phyloP scores from a whole-genome alignment of 2,329 filamentous ascomycete species.

The Thelonectria discophora region DNA sequence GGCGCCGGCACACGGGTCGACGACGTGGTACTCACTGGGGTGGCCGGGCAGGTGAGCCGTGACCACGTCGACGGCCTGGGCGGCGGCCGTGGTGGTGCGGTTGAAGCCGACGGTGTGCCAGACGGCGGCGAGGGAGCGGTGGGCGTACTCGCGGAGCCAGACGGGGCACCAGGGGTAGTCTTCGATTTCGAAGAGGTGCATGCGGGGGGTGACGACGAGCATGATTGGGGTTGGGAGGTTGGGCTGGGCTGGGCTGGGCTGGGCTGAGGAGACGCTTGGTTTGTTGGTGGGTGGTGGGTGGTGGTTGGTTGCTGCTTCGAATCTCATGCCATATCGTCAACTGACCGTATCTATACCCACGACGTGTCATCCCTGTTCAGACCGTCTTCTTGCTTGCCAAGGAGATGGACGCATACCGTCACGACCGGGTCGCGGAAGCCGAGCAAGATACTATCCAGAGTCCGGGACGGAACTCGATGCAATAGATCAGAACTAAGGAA shows the following conservation, averaged over 20 bases:
- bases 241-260: background rate
- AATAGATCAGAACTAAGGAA: too few species aligned
- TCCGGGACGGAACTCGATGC: background rate
- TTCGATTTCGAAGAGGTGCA: constrained; percentile 38
- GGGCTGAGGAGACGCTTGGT: background rate
- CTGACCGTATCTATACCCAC: background rate
- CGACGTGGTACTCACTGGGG: constrained; percentile 35
- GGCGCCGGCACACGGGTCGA: constrained; percentile 34
- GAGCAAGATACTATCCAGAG: background rate
- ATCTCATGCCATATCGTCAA: background rate
- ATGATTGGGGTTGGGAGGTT: constrained; percentile 1
- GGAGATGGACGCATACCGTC: background rate
- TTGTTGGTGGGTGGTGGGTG: too few species aligned
- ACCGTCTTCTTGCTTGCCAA: background rate
- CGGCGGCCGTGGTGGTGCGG: constrained; percentile 29
- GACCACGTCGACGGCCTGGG: constrained; percentile 36
- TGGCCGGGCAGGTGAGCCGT: constrained; percentile 28
- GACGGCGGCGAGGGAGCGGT: constrained; percentile 31
- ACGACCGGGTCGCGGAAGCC: constrained; percentile 25
- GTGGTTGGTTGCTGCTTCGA: background rate
- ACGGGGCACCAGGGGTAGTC: constrained; percentile 36
- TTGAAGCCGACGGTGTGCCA: constrained; percentile 37
- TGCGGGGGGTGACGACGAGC: constrained; percentile 33
- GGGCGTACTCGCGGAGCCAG: constrained; percentile 38
- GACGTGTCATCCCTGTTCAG: background rate